Conservation (phyloP, 805 yeast species). For the Candida chauliodis region DNA sequence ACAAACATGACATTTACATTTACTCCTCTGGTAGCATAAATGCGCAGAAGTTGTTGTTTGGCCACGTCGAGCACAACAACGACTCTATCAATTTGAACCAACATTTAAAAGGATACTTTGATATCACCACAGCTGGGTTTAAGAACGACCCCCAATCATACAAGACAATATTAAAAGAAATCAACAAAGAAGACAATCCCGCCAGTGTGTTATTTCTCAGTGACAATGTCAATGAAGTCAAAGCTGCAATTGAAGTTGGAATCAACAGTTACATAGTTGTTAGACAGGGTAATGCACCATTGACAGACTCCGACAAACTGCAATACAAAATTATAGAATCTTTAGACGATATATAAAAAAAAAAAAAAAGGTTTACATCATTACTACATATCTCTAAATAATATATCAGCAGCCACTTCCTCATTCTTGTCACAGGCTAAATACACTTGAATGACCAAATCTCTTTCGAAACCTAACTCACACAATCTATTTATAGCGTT, state of each 20-base stretch:
- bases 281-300: constrained; percentile 71
- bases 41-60: constrained; percentile 80
- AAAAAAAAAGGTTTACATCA: background rate
- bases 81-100: constrained; percentile 48
- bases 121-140: constrained; percentile 78
- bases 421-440: constrained; percentile 98
- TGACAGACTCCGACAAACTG: constrained; percentile 32
- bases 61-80: constrained; percentile 46
- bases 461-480: constrained; percentile 89
- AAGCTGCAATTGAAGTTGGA: constrained; percentile 70
- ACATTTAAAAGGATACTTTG: constrained; percentile 66
- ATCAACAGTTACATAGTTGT: constrained; percentile 54
- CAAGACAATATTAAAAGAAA: constrained; percentile 44
- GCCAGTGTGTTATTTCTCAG: constrained; percentile 60
- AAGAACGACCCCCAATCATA: constrained; percentile 62
- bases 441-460: constrained; percentile 85
- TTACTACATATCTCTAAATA: constrained; percentile 51
- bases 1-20: constrained; percentile 52
- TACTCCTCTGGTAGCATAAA: constrained; percentile 88
- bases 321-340: constrained; percentile 19
- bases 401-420: constrained; percentile 90
- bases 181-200: constrained; percentile 29
- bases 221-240: constrained; percentile 75
- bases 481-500: constrained; percentile 86
- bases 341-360: constrained; percentile 12